These are phyloP conservation scores for Cryptococcus wingfieldii DNA, from an alignment of 1,284 basidiomycete genomes.

Conservation along the genomic window DNA sequence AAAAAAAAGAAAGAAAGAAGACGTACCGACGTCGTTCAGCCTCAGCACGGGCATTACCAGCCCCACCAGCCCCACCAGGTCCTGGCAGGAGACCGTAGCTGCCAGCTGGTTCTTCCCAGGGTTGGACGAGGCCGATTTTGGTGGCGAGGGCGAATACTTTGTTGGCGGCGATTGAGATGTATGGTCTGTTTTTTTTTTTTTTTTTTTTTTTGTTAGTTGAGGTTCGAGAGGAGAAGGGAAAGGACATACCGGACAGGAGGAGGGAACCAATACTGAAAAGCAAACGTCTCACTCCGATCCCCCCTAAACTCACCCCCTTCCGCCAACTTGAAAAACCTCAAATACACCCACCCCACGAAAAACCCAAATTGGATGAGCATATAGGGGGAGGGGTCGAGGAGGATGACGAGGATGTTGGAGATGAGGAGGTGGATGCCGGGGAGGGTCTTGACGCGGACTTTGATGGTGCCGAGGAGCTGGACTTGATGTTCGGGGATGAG, in stretches of 20 bases:
- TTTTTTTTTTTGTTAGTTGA: slow-evolving; percentile 49
- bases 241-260: slow-evolving; percentile 74
- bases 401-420: slow-evolving; percentile 79
- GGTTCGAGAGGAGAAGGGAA: not conserved
- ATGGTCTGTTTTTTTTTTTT: slow-evolving; percentile 57
- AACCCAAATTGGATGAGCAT: slow-evolving; percentile 98
- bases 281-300: slow-evolving; percentile 92
- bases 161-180: slow-evolving; percentile 64
- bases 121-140: slow-evolving; percentile 65
- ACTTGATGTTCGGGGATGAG: slow-evolving; percentile 97
- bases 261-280: slow-evolving; percentile 95
- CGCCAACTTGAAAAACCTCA: slow-evolving; percentile 92
- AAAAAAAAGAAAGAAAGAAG: not conserved
- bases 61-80: slow-evolving; percentile 59
- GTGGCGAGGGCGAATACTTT: slow-evolving; percentile 61
- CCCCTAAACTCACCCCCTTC: slow-evolving; percentile 58
- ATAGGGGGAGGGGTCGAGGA: slow-evolving; percentile 89
- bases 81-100: slow-evolving; percentile 64
- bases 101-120: slow-evolving; percentile 69
- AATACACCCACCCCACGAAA: slow-evolving; percentile 90
- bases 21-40: slow-evolving; percentile 82
- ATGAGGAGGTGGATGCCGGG: slow-evolving; percentile 92
- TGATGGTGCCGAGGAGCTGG: slow-evolving; percentile 80
- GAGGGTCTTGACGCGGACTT: slow-evolving; percentile 81
- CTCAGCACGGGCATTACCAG: slow-evolving; percentile 65